A percentile compares a stretch with the other conserved stretches of the same genome.
These are phyloP conservation scores for Pseudophaeomoniella oleicola DNA, from an alignment of 2,329 filamentous ascomycete genomes.

Conservation along the genomic window DNA sequence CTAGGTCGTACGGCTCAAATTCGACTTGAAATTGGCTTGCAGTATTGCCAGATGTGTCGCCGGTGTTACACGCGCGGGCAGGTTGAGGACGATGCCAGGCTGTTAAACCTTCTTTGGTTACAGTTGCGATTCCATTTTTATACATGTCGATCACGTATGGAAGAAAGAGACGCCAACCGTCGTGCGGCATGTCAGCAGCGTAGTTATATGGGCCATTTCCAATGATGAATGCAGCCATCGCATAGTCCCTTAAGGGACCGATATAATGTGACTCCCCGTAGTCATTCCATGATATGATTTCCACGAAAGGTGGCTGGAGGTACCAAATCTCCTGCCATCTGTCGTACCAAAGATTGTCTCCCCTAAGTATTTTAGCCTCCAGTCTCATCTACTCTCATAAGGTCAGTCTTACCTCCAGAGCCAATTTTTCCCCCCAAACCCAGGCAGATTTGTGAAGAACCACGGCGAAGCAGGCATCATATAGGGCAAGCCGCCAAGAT, in stretches of 20 bases:
- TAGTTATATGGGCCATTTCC: slow-evolving; percentile 32
- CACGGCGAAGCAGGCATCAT: slow-evolving; percentile 44
- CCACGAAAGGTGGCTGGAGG: slow-evolving; percentile 34
- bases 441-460: slow-evolving; percentile 42
- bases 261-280: slow-evolving; percentile 45
- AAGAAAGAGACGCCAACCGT: slow-evolving; percentile 33
- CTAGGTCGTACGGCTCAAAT: slow-evolving; percentile 13
- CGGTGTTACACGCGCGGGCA: slow-evolving; percentile 13
- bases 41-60: slow-evolving; percentile 20
- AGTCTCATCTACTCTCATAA: no score
- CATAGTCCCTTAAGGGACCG: no score
- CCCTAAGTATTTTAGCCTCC: no score
- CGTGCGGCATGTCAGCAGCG: slow-evolving; percentile 33
- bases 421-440: slow-evolving; percentile 40
- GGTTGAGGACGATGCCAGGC: slow-evolving; percentile 22
- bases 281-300: slow-evolving; percentile 41
- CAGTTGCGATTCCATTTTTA: slow-evolving; percentile 27
- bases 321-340: slow-evolving; percentile 27
- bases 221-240: no score
- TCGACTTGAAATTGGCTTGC: slow-evolving; percentile 14
- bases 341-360: slow-evolving; percentile 28
- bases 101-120: slow-evolving; percentile 17
- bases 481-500: slow-evolving; percentile 22
- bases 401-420: slow-evolving; percentile 31
- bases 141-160: slow-evolving; percentile 37